These are phyloP conservation scores for Cucumis hystrix DNA, from an alignment of 306 rosid genomes.

Conservation along the genomic window DNA sequence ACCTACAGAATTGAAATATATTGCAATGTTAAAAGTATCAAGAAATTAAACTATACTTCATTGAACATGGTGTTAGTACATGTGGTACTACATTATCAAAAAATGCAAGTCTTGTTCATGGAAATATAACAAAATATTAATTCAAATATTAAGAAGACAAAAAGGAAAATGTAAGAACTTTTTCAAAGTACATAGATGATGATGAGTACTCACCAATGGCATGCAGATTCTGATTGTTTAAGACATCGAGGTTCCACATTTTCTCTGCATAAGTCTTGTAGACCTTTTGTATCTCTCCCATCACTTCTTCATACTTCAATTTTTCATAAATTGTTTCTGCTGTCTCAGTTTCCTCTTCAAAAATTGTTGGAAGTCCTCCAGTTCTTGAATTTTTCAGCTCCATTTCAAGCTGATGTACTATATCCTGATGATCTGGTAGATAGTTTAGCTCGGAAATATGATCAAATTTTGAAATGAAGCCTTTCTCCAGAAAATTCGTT, in stretches of 20 bases:
- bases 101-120: background rate
- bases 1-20: conserved; percentile 24
- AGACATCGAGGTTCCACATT: conserved; percentile 66
- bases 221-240: conserved; percentile 84
- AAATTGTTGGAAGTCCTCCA: conserved; percentile 68
- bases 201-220: conserved; percentile 45
- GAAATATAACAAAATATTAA: background rate
- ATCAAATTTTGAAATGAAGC: conserved; percentile 14
- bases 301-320: conserved; percentile 35
- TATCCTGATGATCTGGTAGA: conserved; percentile 55
- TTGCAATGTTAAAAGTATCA: background rate
- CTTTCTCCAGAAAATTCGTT: conserved; percentile 9
- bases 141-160: conserved; percentile 3
- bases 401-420: conserved; percentile 55
- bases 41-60: background rate
- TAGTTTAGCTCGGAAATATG: conserved; percentile 22
- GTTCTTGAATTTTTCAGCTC: conserved; percentile 57
- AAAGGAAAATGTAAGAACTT: conserved; percentile 4
- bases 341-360: conserved; percentile 45
- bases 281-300: conserved; percentile 49
- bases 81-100: background rate
- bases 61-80: background rate
- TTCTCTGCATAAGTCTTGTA: conserved; percentile 50
- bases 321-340: conserved; percentile 38
- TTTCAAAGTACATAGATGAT: background rate